A percentile compares a stretch with the other conserved stretches of the same genome.
phyloP scores from a whole-genome alignment of 2,329 filamentous ascomycete genomes.

The Exophiala sideris region DNA sequence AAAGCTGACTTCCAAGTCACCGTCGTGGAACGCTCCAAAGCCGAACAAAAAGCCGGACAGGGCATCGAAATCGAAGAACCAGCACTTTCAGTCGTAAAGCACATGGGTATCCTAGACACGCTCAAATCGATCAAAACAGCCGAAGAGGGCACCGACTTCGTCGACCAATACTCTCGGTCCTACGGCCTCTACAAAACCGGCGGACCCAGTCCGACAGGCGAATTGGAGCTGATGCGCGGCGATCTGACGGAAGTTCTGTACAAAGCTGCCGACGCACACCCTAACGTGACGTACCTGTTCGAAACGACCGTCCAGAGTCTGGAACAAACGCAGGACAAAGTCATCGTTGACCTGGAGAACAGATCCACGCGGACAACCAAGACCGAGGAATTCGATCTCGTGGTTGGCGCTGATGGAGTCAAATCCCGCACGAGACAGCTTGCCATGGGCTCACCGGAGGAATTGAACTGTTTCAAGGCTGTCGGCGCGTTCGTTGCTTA shows the following conservation, averaged over 20 bases:
- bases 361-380: slow-evolving; percentile 7
- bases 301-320: slow-evolving; percentile 23
- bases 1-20: slow-evolving; percentile 21
- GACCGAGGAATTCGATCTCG: slow-evolving; percentile 23
- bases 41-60: slow-evolving; percentile 21
- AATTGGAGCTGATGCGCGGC: slow-evolving; percentile 25
- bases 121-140: slow-evolving; percentile 14
- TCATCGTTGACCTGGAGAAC: slow-evolving; percentile 20
- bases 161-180: slow-evolving; percentile 20
- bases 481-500: slow-evolving; percentile 20
- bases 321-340: slow-evolving; percentile 13
- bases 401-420: slow-evolving; percentile 24
- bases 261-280: slow-evolving; percentile 16
- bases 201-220: slow-evolving; percentile 16
- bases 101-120: slow-evolving; percentile 18
- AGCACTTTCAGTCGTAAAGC: slow-evolving; percentile 15
- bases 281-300: slow-evolving; percentile 23
- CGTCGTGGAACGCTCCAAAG: slow-evolving; percentile 23
- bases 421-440: slow-evolving; percentile 22
- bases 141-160: slow-evolving; percentile 17
- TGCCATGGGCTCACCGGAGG: slow-evolving; percentile 15
- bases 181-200: slow-evolving; percentile 3
- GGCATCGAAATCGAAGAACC: slow-evolving; percentile 26
- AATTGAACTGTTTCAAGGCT: slow-evolving; percentile 10
- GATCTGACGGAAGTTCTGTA: slow-evolving; percentile 25